Evolutionary conservation across 1,284 basidiomycete genomes (phyloP), one percentile per base, ranked within the genome.

Genomic region (Meripilus lineatus): DNA sequence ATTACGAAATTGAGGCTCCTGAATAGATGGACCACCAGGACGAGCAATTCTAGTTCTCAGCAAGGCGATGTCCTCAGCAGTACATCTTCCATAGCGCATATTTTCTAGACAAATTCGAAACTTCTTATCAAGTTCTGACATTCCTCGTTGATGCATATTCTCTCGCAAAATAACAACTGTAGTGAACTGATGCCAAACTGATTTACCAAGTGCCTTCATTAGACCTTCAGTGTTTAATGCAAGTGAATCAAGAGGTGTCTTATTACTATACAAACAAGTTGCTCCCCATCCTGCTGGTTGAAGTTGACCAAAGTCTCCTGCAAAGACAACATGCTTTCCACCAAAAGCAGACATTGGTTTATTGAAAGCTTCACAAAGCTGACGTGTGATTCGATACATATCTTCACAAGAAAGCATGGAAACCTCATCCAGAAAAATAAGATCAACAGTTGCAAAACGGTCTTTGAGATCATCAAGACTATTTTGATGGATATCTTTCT

Each of bases 371-470:
- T 32, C 32, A 14, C 41, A 44, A 17, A 52, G 28, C 11, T 42
- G 46, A n/a, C 15, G 24, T 34, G 40, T 35, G 0, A 52, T 52
- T 7, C 38, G 21, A 24, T 50, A 52, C 14, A 52, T 8, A 18
- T 46, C 38, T 17, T n/a, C 11, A 36, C 49, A 48, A 7, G 30
- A 32, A 0, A 50, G 11, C 51, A 52, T 52, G 11, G 49, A 52
- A 14, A 64, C 48, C 28, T 64, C 57, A 53, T 65, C 57, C 3
- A 64, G 38, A 34, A 65, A 64, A 3, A 65, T 36, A 46, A 63
- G 57, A 3, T 59, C 53, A 7, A 64, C 53, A 13, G 51, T 52
- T 8, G 41, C 14, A 1, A 61, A 38, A 3, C 47, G 32, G 4
- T 42, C 36, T 25, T 17, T 17, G 3, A 41, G 11, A 30, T 50